Evolutionary conservation across 2,329 filamentous ascomycete genomes (phyloP), one percentile per base, ranked within the genome.

Genomic region (Hypoxylon sp.): DNA sequence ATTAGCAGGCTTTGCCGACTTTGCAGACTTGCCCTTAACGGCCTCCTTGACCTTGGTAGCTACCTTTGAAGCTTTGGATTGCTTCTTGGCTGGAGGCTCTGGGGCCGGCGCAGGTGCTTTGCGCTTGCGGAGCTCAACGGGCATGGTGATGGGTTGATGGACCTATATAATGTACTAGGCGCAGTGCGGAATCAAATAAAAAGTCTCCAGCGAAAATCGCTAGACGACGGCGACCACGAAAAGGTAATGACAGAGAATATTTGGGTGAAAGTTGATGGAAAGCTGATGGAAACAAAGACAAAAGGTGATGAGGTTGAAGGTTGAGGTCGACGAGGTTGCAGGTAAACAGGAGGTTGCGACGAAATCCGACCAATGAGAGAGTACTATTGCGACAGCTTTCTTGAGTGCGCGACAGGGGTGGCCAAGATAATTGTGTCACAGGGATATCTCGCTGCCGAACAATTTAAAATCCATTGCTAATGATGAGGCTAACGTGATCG

Each of bases 61-160:
- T 21, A 72, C 77, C 75, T 82, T 81, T 52, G 78, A 75, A 49
- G 75, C 76, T 60, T 79, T 79, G 72, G 81, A 80, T 74, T 80
- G 82, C 75, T 82, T 83, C 63, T 79, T 78, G 41, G 80, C 77
- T 46, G 80, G 79, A 62, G 79, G 76, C 66, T 76, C 76, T 28
- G 80, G 80, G 21, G 74, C 74, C 49, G 80, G 79, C 64, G 79
- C 78, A 66, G 81, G 79, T 64, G 81, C 80, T 73, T 83, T 83
- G 75, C 82, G 80, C 75, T 84, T 84, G 73, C 82, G 76, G 43
- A 83, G 77, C 75, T 82, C 81, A 58, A 79, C 78, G 63, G 81
- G 79, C 82, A 83, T 83, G 56, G 36, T 68, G 68, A 17, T 21
- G 67, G 56, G n/a, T 65, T 10, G 62, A 36, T 34, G 36, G 41